A percentile compares a stretch with the other conserved stretches of the same genome.
These are phyloP conservation scores for Mycena crocata DNA, from an alignment of 768 basidiomycete species.

Conservation along the genomic window DNA sequence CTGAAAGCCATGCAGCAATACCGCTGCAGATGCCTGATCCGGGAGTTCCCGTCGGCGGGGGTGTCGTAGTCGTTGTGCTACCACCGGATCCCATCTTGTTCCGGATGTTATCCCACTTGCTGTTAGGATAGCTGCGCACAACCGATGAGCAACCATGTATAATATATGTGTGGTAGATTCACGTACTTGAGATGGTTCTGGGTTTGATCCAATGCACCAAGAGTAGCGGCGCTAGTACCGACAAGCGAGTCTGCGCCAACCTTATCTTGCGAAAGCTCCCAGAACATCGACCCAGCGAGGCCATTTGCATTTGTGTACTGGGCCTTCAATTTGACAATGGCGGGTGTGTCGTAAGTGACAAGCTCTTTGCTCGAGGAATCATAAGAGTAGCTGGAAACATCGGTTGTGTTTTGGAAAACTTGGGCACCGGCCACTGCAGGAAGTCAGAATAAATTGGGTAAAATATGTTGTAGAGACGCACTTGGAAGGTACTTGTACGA, in stretches of 20 bases:
- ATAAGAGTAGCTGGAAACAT: conserved; percentile 85
- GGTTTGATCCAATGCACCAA: conserved; percentile 70
- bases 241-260: conserved; percentile 70
- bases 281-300: conserved; percentile 80
- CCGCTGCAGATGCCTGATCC: conserved; percentile 52
- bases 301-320: conserved; percentile 71
- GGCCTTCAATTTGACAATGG: conserved; percentile 73
- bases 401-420: conserved; percentile 73
- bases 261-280: conserved; percentile 77
- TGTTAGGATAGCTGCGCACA: conserved; percentile 65
- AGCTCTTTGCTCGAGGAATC: conserved; percentile 73
- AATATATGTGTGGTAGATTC: background rate
- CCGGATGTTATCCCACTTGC: conserved; percentile 78
- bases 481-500: conserved; percentile 81
- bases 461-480: conserved; percentile 41
- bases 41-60: conserved; percentile 38
- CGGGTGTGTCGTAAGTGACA: conserved; percentile 82
- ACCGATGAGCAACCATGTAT: background rate
- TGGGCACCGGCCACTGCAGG: conserved; percentile 60
- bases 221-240: conserved; percentile 54
- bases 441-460: background rate
- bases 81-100: conserved; percentile 64
- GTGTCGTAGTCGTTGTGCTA: conserved; percentile 37
- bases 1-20: conserved; percentile 61
- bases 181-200: conserved; percentile 71